Base-by-base conservation (phyloP, 331 rosid genomes). In the Saraca asoca region DNA sequence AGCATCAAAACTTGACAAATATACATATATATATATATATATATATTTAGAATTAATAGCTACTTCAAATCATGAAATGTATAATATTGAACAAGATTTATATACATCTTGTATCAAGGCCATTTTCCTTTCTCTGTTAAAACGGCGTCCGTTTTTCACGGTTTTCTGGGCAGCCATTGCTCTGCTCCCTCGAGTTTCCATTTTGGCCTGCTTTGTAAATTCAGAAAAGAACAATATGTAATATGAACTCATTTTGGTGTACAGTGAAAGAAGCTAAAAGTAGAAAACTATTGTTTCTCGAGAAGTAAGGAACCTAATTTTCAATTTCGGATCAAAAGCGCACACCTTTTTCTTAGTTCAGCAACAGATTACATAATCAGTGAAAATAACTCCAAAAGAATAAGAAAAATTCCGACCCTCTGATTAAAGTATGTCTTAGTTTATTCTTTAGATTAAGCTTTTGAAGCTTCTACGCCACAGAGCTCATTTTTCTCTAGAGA, bases 21-120 rank as follows among this genome's bases (percentile, higher is more conserved):
- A n/a, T n/a, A n/a, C n/a, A n/a, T n/a, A n/a, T n/a, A n/a, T n/a
- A n/a, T n/a, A n/a, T n/a, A n/a, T n/a, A n/a, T n/a, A 51, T 37
- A 46, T 34, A 57, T 55, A 34, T 20, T 2, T 10, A 4, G 41
- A 50, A 48, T 29, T 43, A 73, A 59, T 8, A 24, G 31, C 18
- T 14, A 37, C 3, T 24, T 56, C 64, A 31, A 62, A 20, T 44
- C 62, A 39, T 18, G 52, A 41, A 2, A 24, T 68, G 38, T 5
- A 51, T 48, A 20, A 31, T 34, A 8, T 46, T 33, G 46, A 66
- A 67, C 46, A 67, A 68, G 45, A 54, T 64, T 46, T 52, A 72
- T 58, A 18, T 78, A 91, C 98, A 81, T 91, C 98, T 85, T 85
- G 86, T 61, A 85, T 76, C 68, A 91, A 89, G 24, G 91, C 86